Conservation (phyloP, 192 early-diverging fungal species). For the Pecoramyces ruminantium region DNA sequence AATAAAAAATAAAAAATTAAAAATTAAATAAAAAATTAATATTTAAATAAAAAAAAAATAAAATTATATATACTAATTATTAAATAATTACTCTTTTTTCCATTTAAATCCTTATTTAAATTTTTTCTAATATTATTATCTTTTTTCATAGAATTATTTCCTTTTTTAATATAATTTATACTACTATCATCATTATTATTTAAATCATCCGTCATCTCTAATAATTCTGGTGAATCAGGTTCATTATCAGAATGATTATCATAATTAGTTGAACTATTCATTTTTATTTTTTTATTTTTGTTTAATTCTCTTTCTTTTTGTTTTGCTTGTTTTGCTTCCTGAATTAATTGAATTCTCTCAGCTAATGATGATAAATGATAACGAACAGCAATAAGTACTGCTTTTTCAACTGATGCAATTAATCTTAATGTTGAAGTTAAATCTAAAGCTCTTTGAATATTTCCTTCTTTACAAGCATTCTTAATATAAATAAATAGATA, state of each 20-base stretch:
- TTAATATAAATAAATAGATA: slow-evolving; percentile 2
- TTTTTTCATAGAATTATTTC: not conserved
- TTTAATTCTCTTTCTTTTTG: not conserved
- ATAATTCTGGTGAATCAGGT: not conserved
- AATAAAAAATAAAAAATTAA: too few relatives aligned
- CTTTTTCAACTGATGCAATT: slow-evolving; percentile 56
- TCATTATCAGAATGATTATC: not conserved
- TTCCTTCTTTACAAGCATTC: slow-evolving; percentile 61
- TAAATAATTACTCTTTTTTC: not conserved
- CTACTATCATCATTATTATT: not conserved
- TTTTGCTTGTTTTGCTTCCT: slow-evolving; percentile 16
- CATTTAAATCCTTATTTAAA: not conserved
- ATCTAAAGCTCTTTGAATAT: slow-evolving; percentile 62
- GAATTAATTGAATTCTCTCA: slow-evolving; percentile 52
- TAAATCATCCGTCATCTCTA: not conserved
- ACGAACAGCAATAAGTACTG: slow-evolving; percentile 64
- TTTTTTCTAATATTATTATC: not conserved
- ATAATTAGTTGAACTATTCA: not conserved
- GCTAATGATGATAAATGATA: slow-evolving; percentile 48
- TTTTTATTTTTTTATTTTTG: not conserved
- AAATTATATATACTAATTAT: not conserved
- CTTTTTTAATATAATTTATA: not conserved
- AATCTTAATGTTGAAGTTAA: slow-evolving; percentile 41
- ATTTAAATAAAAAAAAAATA: too few relatives aligned
- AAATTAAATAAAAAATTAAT: too few relatives aligned